A percentile compares a stretch with the other conserved stretches of the same genome.
Conservation (phyloP, 768 basidiomycete genomes). For the Panaeolus cyanescens region DNA sequence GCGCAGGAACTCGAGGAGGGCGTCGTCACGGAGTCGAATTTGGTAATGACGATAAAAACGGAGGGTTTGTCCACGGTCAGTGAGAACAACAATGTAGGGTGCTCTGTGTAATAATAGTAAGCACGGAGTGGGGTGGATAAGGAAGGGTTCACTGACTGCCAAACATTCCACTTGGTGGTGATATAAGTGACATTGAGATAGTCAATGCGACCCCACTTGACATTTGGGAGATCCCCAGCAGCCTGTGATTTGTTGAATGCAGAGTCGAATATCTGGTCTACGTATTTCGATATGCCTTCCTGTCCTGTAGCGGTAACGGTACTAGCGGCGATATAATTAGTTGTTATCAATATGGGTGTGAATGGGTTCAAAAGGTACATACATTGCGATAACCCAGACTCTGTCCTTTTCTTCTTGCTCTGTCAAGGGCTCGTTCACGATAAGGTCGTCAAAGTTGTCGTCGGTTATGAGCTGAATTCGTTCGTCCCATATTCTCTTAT, state of each 20-base stretch:
- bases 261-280: constrained; percentile 75
- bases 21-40: constrained; percentile 58
- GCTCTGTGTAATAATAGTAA: constrained; percentile 48
- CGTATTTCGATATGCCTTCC: constrained; percentile 67
- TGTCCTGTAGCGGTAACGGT: constrained; percentile 58
- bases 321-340: constrained; percentile 43
- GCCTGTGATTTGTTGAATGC: constrained; percentile 66
- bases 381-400: constrained; percentile 83
- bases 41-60: constrained; percentile 76
- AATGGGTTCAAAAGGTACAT: too few species aligned
- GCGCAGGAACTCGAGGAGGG: constrained; percentile 66
- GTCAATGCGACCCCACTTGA: constrained; percentile 86
- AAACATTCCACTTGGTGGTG: constrained; percentile 85
- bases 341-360: too few species aligned
- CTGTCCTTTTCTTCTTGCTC: constrained; percentile 66
- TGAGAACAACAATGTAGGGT: constrained; percentile 71
- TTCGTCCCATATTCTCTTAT: constrained; percentile 59
- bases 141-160: constrained; percentile 60
- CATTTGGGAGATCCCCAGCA: constrained; percentile 63
- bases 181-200: constrained; percentile 82
- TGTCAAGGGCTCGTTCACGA: constrained; percentile 69
- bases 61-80: constrained; percentile 74
- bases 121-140: neutral
- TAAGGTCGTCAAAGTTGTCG: constrained; percentile 71
- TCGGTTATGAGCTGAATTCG: constrained; percentile 83